Percentiles rank a stretch among this genome's conserved stretches.
Evolutionary conservation across 1,139 yeast genomes (phyloP).

Genomic region (Scheffersomyces segobiensis): DNA sequence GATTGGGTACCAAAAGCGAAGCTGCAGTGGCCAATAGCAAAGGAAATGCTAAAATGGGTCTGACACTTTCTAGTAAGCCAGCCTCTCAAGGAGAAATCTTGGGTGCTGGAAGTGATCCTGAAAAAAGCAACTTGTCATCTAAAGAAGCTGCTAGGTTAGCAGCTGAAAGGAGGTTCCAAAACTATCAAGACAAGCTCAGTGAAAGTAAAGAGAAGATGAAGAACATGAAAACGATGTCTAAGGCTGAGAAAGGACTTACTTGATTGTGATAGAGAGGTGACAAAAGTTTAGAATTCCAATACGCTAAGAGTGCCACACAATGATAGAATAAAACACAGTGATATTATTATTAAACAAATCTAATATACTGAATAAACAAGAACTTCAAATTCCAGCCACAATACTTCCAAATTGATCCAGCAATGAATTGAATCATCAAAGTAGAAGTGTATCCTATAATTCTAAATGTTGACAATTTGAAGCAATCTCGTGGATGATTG

Average conservation of each 20-base stretch:
- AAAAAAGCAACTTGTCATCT: slow-evolving; percentile 7
- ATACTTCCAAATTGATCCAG: no score
- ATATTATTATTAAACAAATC: no score
- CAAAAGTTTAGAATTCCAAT: no score
- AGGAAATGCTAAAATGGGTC: background rate
- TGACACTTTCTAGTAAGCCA: background rate
- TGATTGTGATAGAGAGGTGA: background rate
- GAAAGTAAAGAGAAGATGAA: slow-evolving; percentile 30
- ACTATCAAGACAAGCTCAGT: slow-evolving; percentile 24
- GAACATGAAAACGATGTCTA: slow-evolving; percentile 30
- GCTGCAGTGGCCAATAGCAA: background rate
- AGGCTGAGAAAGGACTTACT: slow-evolving; percentile 30
- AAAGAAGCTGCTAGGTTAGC: slow-evolving; percentile 38
- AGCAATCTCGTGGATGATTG: no score
- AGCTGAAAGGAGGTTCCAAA: slow-evolving; percentile 33
- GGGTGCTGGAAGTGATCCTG: background rate
- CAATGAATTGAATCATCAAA: no score
- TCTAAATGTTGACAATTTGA: no score
- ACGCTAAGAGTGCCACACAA: background rate
- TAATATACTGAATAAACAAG: no score
- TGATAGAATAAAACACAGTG: no score
- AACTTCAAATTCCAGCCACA: no score
- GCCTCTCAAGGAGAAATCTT: background rate
- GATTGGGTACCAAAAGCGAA: background rate
- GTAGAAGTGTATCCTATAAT: no score